Evolutionary conservation across 495 filamentous ascomycete species (phyloP).

Genomic region (Lasiosphaeriaceae sp.): DNA sequence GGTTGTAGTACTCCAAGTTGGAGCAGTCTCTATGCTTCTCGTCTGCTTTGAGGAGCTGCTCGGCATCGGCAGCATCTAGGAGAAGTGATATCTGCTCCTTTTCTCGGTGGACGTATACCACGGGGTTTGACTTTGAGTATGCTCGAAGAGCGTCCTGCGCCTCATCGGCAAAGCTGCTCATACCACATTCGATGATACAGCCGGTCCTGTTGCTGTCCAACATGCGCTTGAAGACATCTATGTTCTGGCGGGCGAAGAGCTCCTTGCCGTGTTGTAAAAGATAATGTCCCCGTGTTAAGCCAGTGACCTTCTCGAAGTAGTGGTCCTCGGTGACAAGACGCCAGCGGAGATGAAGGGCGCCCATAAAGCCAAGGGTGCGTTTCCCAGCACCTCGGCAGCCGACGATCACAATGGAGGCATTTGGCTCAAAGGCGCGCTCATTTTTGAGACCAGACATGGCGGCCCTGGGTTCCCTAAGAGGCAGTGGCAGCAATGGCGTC

Average conservation of each 20-base stretch:
- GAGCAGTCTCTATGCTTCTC: constrained; percentile 61
- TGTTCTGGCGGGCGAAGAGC: constrained; percentile 58
- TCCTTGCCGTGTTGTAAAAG: constrained; percentile 56
- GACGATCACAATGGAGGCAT: constrained; percentile 70
- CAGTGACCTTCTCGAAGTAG: constrained; percentile 64
- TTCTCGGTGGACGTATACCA: constrained; percentile 70
- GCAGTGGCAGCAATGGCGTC: background rate
- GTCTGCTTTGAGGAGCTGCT: constrained; percentile 49
- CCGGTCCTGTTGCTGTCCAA: constrained; percentile 58
- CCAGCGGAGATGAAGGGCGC: constrained; percentile 65
- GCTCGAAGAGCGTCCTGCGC: constrained; percentile 56
- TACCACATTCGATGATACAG: constrained; percentile 69
- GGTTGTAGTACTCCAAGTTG: constrained; percentile 78
- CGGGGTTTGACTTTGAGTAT: constrained; percentile 62
- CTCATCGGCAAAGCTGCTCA: constrained; percentile 49
- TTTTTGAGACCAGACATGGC: constrained; percentile 31
- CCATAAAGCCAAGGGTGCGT: constrained; percentile 71
- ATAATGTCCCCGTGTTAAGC: constrained; percentile 57
- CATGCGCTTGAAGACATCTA: constrained; percentile 60
- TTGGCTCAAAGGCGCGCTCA: constrained; percentile 49
- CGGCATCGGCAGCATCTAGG: constrained; percentile 56
- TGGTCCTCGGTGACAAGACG: constrained; percentile 69
- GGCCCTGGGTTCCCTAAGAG: background rate
- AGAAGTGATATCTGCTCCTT: constrained; percentile 61
- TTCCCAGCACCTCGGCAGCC: constrained; percentile 75